Evolutionary conservation across 257 asterid genomes (phyloP), one percentile per base, ranked within the genome.

Genomic region (Rhazya stricta): DNA sequence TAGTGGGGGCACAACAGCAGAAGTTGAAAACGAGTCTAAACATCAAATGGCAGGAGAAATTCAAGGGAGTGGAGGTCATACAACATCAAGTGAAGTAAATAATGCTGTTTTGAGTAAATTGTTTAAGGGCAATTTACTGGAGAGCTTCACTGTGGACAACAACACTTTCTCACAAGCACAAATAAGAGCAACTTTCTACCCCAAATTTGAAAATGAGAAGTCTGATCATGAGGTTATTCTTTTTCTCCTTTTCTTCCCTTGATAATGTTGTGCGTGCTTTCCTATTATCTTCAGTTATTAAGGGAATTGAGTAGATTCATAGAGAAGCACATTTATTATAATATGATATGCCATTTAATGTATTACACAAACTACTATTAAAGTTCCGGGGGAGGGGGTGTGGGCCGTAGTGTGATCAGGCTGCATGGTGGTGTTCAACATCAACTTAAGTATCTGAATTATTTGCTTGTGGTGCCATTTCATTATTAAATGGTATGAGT

Each of bases 151-250:
- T 2, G 89, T 91, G 73, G 99, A 90, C 86, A 89, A 83, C 68
- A 84, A 89, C 9, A 92, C 99, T 2, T 90, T 82, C 80, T 84
- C 97, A 6, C 77, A 50, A 30, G 95, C 92, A 15, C 89, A 89
- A 87, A 89, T 94, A 84, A 82, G 97, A 83, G 99, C 99, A 18
- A 92, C 97, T 25, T 94, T 94, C 85, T 94, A 94, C 78, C 99
- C 99, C 13, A 94, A 94, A 84, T 94, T 94, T 86, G 99, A 94
- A 81, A 94, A 92, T 76, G 99, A 92, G 90, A 92, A 92, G 85
- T 88, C 99, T 53, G 99, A 94, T 83, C 97, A 88, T 74, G 99
- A 94, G 92, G 99, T 92, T 81, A 78, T 15, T 50, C 30, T 65
- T 62, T 57, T 56, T 74, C 39, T 37, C 63, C 11, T 27, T 67